These are phyloP conservation scores for Forsythia viridissima DNA, from an alignment of 257 asterid species.

Conservation along the genomic window DNA sequence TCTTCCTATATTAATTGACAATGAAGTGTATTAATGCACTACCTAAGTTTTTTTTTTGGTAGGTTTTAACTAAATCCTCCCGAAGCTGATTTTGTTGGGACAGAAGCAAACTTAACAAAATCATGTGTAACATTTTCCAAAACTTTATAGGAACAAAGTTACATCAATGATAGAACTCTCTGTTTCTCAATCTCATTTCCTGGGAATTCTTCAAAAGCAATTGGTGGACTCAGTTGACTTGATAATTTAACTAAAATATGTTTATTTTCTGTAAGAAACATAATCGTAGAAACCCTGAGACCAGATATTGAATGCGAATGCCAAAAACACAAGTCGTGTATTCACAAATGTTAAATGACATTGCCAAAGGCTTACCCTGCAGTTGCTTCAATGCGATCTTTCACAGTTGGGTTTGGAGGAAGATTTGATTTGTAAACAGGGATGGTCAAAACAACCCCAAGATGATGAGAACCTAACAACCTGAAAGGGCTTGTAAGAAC, in stretches of 20 bases:
- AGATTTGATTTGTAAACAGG: conserved; percentile 80
- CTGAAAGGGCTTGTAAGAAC: conserved; percentile 92
- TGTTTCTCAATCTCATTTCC: neutral
- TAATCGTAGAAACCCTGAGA: neutral
- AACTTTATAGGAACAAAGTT: conserved; percentile 1
- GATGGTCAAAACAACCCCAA: conserved; percentile 92
- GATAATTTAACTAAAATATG: neutral
- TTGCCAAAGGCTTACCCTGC: conserved; percentile 67
- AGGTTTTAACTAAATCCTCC: neutral
- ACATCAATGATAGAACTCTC: neutral
- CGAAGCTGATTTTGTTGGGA: neutral
- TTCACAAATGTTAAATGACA: conserved; percentile 3
- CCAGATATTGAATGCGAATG: neutral
- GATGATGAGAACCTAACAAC: conserved; percentile 73
- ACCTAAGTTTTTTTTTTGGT: neutral
- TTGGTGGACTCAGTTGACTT: neutral
- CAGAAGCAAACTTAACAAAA: neutral
- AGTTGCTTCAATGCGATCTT: conserved; percentile 70
- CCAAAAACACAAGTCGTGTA: neutral
- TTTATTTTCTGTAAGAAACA: neutral
- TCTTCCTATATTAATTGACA: neutral
- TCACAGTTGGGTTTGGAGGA: conserved; percentile 59
- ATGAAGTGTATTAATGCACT: neutral
- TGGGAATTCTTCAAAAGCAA: neutral
- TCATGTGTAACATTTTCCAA: neutral